Percentiles rank a stretch among this genome's conserved stretches.
Conservation (phyloP, 129 eudicot species). For the Flaveria linearis region DNA sequence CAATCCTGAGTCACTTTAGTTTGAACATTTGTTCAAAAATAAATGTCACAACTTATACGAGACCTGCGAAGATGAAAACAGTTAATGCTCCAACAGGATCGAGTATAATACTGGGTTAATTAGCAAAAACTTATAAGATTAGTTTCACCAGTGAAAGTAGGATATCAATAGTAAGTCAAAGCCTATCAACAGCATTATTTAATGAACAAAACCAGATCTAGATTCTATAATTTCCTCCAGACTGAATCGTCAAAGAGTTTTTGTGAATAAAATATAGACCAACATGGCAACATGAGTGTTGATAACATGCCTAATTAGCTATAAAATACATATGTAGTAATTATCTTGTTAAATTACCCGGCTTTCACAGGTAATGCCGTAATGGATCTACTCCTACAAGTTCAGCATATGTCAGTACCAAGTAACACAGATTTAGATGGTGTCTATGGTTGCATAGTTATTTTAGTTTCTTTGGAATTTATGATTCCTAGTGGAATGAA, state of each 20-base stretch:
- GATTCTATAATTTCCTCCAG: constrained; percentile 2
- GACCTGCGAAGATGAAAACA: not conserved
- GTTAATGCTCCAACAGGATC: not conserved
- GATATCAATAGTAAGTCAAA: constrained; percentile 5
- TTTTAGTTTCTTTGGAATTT: no score
- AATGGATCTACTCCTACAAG: not conserved
- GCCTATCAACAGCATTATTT: not conserved
- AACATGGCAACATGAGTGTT: constrained; percentile 10
- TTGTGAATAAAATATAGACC: constrained; percentile 7
- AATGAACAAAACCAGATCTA: constrained; percentile 13
- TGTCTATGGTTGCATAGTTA: no score
- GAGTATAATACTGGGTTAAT: not conserved
- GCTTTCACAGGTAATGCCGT: no score
- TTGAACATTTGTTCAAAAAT: not conserved
- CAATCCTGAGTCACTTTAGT: not conserved
- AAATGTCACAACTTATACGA: not conserved
- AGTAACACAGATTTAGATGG: no score
- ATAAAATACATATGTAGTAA: not conserved
- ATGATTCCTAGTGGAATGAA: no score
- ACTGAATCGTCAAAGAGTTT: constrained; percentile 3
- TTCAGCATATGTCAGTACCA: not conserved
- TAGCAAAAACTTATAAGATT: constrained; percentile 4
- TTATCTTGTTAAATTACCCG: not conserved
- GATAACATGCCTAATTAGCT: not conserved
- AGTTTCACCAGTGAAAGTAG: not conserved